phyloP scores from a whole-genome alignment of 2,329 filamentous ascomycete genomes.

The Aspergillus pseudonomiae region DNA sequence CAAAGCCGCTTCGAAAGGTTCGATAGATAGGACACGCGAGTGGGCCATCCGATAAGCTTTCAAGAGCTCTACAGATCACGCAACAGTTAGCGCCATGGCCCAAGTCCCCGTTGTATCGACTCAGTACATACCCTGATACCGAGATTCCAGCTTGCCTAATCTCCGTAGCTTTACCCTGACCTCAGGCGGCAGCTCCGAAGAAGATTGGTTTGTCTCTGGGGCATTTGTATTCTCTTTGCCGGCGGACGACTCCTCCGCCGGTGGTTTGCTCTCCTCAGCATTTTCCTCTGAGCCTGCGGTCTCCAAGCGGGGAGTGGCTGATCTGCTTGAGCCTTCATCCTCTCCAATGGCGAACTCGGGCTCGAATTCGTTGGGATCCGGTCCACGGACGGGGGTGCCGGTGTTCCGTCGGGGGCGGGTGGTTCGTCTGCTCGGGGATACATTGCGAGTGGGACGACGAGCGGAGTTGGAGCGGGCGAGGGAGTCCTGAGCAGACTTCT shows the following conservation, averaged over 20 bases:
- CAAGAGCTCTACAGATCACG: slow-evolving; percentile 69
- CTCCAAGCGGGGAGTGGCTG: slow-evolving; percentile 60
- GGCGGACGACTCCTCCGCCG: slow-evolving; percentile 21
- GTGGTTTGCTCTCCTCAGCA: slow-evolving; percentile 25
- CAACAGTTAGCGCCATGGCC: background rate
- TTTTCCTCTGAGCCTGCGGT: slow-evolving; percentile 38
- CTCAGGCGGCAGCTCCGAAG: slow-evolving; percentile 69
- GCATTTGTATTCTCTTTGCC: slow-evolving; percentile 25
- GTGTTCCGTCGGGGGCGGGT: slow-evolving; percentile 40
- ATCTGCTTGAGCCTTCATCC: slow-evolving; percentile 68
- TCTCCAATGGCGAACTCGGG: slow-evolving; percentile 85
- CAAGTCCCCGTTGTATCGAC: background rate
- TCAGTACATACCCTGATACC: slow-evolving; percentile 72
- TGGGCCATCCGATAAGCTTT: slow-evolving; percentile 92
- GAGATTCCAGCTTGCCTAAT: slow-evolving; percentile 85
- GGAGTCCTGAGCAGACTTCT: slow-evolving; percentile 56
- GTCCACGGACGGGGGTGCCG: slow-evolving; percentile 56
- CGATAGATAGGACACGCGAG: slow-evolving; percentile 80
- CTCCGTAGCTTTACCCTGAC: slow-evolving; percentile 76
- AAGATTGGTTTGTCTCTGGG: slow-evolving; percentile 28
- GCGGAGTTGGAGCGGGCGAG: slow-evolving; percentile 48
- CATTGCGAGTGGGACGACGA: slow-evolving; percentile 40
- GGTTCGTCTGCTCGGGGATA: slow-evolving; percentile 32
- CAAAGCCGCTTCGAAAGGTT: slow-evolving; percentile 87
- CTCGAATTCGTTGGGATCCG: slow-evolving; percentile 87